Percentiles rank a stretch among this genome's conserved stretches.
phyloP scores from a whole-genome alignment of 805 yeast species.

The Kazachstania psychrophila region DNA sequence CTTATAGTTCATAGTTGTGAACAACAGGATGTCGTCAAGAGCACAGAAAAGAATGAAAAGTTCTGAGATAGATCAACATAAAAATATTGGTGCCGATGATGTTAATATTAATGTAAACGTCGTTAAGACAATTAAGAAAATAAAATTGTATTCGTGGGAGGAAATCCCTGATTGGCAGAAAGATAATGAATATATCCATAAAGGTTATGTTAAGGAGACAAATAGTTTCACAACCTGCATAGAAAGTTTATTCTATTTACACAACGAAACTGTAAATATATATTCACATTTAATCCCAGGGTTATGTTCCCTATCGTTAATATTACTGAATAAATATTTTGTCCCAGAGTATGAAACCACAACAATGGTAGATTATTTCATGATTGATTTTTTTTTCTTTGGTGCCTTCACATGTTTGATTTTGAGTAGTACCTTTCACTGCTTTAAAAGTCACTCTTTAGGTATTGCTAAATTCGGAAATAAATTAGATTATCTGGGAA shows the following conservation, averaged over 20 bases:
- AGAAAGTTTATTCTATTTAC: conserved; percentile 45
- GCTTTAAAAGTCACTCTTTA: conserved; percentile 55
- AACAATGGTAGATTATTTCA: conserved; percentile 32
- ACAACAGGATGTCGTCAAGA: background rate
- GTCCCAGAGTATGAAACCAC: conserved; percentile 35
- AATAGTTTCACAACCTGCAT: conserved; percentile 38
- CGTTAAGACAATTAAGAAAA: conserved; percentile 6
- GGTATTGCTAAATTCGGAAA: conserved; percentile 49
- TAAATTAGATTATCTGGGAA: conserved; percentile 68
- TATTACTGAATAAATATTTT: conserved; percentile 26
- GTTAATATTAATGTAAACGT: too few species aligned
- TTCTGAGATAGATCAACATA: too few species aligned
- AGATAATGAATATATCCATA: conserved; percentile 55
- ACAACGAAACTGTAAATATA: conserved; percentile 67
- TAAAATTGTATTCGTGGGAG: conserved; percentile 24
- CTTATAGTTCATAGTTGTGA: too few species aligned
- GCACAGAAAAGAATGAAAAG: background rate
- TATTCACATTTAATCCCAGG: conserved; percentile 53
- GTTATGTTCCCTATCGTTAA: conserved; percentile 13
- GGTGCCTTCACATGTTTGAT: conserved; percentile 54
- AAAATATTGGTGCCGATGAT: too few species aligned
- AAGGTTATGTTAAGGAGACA: conserved; percentile 56
- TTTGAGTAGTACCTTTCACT: conserved; percentile 58
- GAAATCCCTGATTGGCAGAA: conserved; percentile 67
- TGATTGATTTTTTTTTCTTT: conserved; percentile 32